phyloP scores from a whole-genome alignment of 192 early-diverging fungal genomes.

The Coemansia sp. region DNA sequence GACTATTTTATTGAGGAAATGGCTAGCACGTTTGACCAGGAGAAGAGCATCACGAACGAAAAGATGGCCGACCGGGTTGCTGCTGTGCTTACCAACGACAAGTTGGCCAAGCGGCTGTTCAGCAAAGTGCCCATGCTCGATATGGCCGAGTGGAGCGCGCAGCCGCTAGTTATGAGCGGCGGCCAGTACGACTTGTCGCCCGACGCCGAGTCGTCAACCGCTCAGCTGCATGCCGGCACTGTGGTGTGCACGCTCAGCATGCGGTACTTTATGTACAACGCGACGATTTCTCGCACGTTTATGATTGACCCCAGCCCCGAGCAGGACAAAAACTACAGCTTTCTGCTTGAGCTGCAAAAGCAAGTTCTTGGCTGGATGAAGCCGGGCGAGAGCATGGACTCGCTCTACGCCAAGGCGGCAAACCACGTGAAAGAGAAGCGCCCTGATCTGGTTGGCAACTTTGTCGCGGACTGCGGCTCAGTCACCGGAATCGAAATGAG shows the following conservation, averaged over 20 bases:
- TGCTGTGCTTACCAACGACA: constrained; percentile 62
- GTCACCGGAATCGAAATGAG: constrained; percentile 91
- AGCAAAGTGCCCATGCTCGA: constrained; percentile 68
- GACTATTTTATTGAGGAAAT: constrained; percentile 85
- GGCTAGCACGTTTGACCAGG: constrained; percentile 80
- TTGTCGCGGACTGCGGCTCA: constrained; percentile 85
- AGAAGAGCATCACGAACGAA: constrained; percentile 80
- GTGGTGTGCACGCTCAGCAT: constrained; percentile 91
- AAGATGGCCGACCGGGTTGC: constrained; percentile 72
- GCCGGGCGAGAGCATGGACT: constrained; percentile 69
- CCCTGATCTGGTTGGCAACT: constrained; percentile 80
- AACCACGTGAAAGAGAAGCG: constrained; percentile 69
- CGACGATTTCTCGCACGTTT: constrained; percentile 90
- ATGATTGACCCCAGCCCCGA: constrained; percentile 80
- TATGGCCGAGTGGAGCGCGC: constrained; percentile 83
- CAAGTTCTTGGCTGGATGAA: constrained; percentile 66
- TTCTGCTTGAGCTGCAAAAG: constrained; percentile 82
- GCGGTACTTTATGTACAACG: constrained; percentile 92
- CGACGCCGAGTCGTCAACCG: constrained; percentile 68
- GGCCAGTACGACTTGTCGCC: constrained; percentile 85
- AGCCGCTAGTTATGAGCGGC: constrained; percentile 94
- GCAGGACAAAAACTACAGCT: constrained; percentile 90
- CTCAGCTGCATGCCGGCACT: constrained; percentile 78
- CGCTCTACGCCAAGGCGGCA: constrained; percentile 70
- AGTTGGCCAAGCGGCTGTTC: constrained; percentile 60